phyloP scores from a whole-genome alignment of 805 yeast genomes.

The Myxozyma nipponensis region DNA sequence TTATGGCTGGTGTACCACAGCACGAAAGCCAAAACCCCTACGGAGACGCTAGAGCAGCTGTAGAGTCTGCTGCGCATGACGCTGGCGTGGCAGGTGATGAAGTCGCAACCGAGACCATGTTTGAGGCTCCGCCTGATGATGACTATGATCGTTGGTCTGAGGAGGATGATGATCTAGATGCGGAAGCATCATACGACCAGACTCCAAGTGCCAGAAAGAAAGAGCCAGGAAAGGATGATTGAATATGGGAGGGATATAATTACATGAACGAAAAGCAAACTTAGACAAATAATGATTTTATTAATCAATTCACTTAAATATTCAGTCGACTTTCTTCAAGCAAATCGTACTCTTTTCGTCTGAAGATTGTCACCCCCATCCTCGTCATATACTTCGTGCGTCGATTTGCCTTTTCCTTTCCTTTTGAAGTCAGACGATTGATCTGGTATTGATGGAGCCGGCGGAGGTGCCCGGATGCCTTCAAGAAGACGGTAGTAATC shows the following conservation, averaged over 20 bases:
- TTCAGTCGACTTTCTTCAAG: no score
- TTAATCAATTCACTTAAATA: no score
- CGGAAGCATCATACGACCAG: background rate
- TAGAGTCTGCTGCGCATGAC: background rate
- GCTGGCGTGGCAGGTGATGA: constrained; percentile 1
- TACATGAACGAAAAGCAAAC: background rate
- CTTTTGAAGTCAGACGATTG: background rate
- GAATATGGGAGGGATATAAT: no score
- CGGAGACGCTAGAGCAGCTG: background rate
- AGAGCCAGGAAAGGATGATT: constrained; percentile 14
- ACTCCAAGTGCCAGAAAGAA: constrained; percentile 1
- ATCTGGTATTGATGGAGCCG: background rate
- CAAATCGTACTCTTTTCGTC: background rate
- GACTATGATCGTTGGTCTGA: constrained; percentile 28
- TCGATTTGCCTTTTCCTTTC: constrained; percentile 1
- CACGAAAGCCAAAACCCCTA: background rate
- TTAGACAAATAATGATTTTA: background rate
- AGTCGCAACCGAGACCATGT: constrained; percentile 18
- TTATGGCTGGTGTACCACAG: background rate
- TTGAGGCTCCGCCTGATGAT: constrained; percentile 27
- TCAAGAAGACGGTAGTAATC: constrained; percentile 63
- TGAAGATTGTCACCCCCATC: background rate
- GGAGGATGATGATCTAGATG: constrained; percentile 16
- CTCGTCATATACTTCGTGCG: background rate
- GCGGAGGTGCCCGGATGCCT: constrained; percentile 8